Base-by-base conservation (phyloP, 345 rosid species). In the Salix viminalis region DNA sequence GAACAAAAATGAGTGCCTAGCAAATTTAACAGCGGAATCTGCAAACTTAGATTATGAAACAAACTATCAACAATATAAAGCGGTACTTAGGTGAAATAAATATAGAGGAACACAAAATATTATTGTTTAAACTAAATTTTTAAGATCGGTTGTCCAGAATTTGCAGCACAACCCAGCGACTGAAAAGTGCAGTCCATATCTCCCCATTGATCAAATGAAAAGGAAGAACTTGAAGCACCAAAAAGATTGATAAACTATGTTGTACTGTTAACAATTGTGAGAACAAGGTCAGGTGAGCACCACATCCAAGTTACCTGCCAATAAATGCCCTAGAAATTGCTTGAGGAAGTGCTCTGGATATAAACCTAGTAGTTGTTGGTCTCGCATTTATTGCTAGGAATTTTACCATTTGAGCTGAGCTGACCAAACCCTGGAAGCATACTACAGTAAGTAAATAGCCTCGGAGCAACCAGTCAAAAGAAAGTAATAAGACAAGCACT, bases 321-420 rank as follows among this genome's bases (percentile, higher is more conserved):
- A 96, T 83, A 81, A 93, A 96, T 75, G 91, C 97, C 86, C 98
- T 85, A 1, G 99, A 96, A 60, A 96, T 84, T 75, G 86, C 91
- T 62, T 93, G 89, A 23, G 98, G 97, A 84, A 93, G 91, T 52
- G 97, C 80, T 76, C 98, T 92, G 61, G 98, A 89, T 76, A 96
- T 91, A 54, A 89, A 75, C 80, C 99, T 91, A 41, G 91, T 85
- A 32, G 92, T 88, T 28, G 98, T 96, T 14, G 99, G 99, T 73
- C 99, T 91, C 54, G 98, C 98, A 83, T 93, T 96, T 21, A 93
- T 92, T 23, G 96, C 95, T 13, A 96, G 86, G 85, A 89, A 93
- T 84, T 83, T 92, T 56, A 92, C 96, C 96, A 96, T 87, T 84
- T 96, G 98, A 67, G 98, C 96, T 11, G 98, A 96, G 88, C 99